Conservation (phyloP, 176 grass and related monocot genomes). For the Eragrostis curvula region DNA sequence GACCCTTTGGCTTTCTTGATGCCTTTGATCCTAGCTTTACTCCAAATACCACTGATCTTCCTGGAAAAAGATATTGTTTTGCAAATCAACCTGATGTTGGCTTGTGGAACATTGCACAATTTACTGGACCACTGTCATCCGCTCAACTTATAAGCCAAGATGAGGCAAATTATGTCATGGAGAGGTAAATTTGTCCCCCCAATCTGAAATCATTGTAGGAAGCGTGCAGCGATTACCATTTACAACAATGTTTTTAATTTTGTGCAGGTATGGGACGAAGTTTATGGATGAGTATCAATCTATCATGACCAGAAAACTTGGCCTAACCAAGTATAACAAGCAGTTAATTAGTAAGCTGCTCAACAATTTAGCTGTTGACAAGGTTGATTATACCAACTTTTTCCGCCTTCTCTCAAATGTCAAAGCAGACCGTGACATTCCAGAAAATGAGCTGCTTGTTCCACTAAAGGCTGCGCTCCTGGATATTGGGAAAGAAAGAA, state of each 20-base stretch:
- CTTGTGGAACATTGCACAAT: constrained; percentile 96
- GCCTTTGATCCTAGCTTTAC: constrained; percentile 93
- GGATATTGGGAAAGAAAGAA: constrained; percentile 97
- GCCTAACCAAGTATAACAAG: constrained; percentile 88
- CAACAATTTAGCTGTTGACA: constrained; percentile 86
- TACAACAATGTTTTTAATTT: constrained; percentile 15
- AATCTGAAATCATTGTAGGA: neutral
- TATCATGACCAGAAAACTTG: constrained; percentile 93
- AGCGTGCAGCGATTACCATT: neutral
- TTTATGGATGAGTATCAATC: constrained; percentile 99
- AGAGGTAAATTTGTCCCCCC: constrained; percentile 64
- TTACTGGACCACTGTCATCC: constrained; percentile 71
- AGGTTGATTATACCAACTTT: constrained; percentile 98
- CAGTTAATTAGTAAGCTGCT: constrained; percentile 87
- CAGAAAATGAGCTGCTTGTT: constrained; percentile 70
- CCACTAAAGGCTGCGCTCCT: constrained; percentile 93
- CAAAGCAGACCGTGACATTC: constrained; percentile 63
- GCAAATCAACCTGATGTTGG: constrained; percentile 98
- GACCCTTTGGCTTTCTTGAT: constrained; percentile 97
- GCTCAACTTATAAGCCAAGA: constrained; percentile 86
- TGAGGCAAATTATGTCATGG: constrained; percentile 94
- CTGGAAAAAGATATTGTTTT: constrained; percentile 92
- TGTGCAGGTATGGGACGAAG: constrained; percentile 79
- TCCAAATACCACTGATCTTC: constrained; percentile 95
- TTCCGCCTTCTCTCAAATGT: constrained; percentile 93